Conservation (phyloP, 2,329 filamentous ascomycete genomes). For the Stemphylium vesicarium region DNA sequence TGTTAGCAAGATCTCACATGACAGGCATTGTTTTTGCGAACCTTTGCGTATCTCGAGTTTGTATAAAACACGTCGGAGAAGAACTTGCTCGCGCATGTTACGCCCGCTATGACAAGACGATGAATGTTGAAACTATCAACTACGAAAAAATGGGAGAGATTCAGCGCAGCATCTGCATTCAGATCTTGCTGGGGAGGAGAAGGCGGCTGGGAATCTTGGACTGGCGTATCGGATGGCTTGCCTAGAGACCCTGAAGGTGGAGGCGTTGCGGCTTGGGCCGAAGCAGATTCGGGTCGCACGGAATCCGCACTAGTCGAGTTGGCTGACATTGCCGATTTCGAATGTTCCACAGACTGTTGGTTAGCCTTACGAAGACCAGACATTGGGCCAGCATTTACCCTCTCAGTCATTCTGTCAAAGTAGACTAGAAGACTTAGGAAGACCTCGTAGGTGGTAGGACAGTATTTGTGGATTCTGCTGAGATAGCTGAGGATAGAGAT, state of each 20-base stretch:
- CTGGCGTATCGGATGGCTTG: conserved; percentile 42
- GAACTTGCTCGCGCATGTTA: conserved; percentile 99
- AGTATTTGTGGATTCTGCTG: conserved; percentile 97
- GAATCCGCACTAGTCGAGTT: conserved; percentile 35
- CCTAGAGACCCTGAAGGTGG: conserved; percentile 58
- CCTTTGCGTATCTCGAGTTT: conserved; percentile 98
- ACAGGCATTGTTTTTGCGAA: conserved; percentile 53
- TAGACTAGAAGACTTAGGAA: conserved; percentile 95
- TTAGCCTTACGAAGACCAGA: conserved; percentile 64
- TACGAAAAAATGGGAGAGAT: conserved; percentile 78
- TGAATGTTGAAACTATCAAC: conserved; percentile 99
- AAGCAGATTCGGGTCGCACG: conserved; percentile 31
- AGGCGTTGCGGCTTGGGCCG: conserved; percentile 55
- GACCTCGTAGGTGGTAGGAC: conserved; percentile 96
- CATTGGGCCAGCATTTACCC: conserved; percentile 82
- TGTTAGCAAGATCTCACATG: conserved; percentile 13
- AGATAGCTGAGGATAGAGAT: conserved; percentile 97
- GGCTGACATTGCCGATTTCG: conserved; percentile 37
- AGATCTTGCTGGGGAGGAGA: conserved; percentile 49
- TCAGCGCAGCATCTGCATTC: conserved; percentile 55
- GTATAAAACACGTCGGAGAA: conserved; percentile 99
- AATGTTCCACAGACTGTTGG: conserved; percentile 55
- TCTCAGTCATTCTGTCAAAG: conserved; percentile 98
- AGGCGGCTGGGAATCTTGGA: conserved; percentile 40
- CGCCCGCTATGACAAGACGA: conserved; percentile 91